These are phyloP conservation scores for Lentinula raphanica DNA, from an alignment of 768 basidiomycete genomes.

Conservation along the genomic window DNA sequence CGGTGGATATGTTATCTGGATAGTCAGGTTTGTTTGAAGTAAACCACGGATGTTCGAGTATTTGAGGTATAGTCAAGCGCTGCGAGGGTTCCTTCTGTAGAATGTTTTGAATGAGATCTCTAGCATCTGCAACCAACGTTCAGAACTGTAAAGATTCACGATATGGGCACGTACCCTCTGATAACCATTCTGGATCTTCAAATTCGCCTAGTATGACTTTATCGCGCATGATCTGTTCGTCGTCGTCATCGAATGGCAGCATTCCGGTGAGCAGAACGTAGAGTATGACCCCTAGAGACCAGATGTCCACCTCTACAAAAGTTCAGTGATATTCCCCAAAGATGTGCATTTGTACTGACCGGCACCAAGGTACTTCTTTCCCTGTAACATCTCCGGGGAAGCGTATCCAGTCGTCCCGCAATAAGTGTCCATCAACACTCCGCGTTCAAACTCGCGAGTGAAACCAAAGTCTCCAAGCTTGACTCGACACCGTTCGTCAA, in stretches of 20 bases:
- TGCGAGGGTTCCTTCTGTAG: constrained; percentile 72
- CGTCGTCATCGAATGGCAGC: constrained; percentile 86
- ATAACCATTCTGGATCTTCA: constrained; percentile 91
- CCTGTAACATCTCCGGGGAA: constrained; percentile 86
- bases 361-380: constrained; percentile 85
- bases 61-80: constrained; percentile 78
- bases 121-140: constrained; percentile 57
- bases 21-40: constrained; percentile 20
- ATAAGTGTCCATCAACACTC: constrained; percentile 80
- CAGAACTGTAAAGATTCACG: no score
- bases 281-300: constrained; percentile 91
- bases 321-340: constrained; percentile 8
- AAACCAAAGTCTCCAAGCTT: constrained; percentile 96
- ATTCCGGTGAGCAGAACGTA: constrained; percentile 88
- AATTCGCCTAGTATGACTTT: constrained; percentile 84
- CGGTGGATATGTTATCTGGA: constrained; percentile 1
- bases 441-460: constrained; percentile 83
- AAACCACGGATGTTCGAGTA: constrained; percentile 87
- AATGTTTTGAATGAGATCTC: constrained; percentile 73
- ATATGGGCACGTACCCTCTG: constrained; percentile 74
- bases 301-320: constrained; percentile 83
- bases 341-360: constrained; percentile 41
- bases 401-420: constrained; percentile 96
- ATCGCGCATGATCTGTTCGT: constrained; percentile 75
- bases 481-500: constrained; percentile 87